Evolutionary conservation across 1,139 yeast genomes (phyloP).

Genomic region (Candida neerlandica): DNA sequence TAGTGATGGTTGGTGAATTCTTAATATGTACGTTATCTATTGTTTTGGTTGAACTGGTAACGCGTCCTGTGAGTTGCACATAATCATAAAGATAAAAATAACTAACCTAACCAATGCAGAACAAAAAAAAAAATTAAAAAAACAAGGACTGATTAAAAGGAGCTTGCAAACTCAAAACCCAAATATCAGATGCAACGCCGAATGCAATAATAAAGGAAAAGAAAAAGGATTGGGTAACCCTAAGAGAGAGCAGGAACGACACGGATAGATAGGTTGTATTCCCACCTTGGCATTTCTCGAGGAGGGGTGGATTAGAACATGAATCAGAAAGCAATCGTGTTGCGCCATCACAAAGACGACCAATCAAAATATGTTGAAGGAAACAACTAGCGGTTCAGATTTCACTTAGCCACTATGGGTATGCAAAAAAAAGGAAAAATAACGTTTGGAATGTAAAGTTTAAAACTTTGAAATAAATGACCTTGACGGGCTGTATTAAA

Average conservation of each 20-base stretch:
- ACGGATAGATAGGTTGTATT: too few species aligned
- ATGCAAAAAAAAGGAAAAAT: background rate
- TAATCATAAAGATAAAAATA: background rate
- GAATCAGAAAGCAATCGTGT: background rate
- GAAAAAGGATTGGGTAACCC: background rate
- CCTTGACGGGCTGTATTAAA: background rate
- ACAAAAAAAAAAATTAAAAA: background rate
- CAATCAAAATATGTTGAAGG: background rate
- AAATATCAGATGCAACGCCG: background rate
- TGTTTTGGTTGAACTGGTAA: conserved; percentile 2
- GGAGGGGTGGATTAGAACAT: too few species aligned
- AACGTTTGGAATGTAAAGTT: background rate
- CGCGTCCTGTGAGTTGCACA: conserved; percentile 2
- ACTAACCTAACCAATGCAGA: background rate
- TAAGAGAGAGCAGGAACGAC: background rate
- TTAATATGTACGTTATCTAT: background rate
- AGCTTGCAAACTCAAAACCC: background rate
- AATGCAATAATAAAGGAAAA: background rate
- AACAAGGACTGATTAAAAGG: background rate
- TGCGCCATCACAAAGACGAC: background rate
- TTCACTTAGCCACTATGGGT: background rate
- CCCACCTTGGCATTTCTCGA: too few species aligned
- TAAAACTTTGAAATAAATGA: background rate
- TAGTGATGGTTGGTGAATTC: background rate
- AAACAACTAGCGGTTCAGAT: background rate